Base-by-base conservation (phyloP, 164 flowering plant genomes). In the Macadamia tetraphylla region DNA sequence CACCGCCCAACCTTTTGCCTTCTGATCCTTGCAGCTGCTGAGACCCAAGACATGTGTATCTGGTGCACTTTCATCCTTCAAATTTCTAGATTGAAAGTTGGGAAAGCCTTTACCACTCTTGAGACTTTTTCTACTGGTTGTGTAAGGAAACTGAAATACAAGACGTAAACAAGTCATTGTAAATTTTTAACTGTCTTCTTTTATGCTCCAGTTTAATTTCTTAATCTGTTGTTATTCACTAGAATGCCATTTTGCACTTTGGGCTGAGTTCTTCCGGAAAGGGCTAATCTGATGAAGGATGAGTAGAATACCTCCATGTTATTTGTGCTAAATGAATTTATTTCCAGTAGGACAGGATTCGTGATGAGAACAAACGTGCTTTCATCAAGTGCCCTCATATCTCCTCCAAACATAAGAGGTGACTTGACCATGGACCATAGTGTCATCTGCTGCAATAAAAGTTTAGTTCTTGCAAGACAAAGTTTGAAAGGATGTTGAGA, bases 331-430 rank as follows among this genome's bases (percentile, higher is more conserved):
- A 79, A 86, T 40, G 82, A 62, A 73, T 94, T 86, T 68, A 94
- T 90, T 76, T 88, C 88, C 72, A 92, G 79, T 56, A 88, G 61
- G 48, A 81, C 80, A 56, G 97, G 92, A 74, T 91, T 80, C 15
- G 97, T 86, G 66, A 94, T 85, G 77, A 90, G 76, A 62, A 56
- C 72, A 60, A 78, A 78, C 2, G 96, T 90, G 48, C 70, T 15
- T 0, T 82, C 62, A 49, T 94, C 98, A 40, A 94, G 84, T 10
- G 80, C 75, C 72, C 91, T 81, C 76, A 94, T 66, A 79, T 94
- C 97, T 55, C 98, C 97, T 74, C 98, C 98, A 74, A 86, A 90
- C 88, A 94, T 90, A 66, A 94, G 82, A 49, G 98, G 97, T 49
- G 98, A 94, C 81, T 83, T 91, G 61, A 89, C 89, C 81, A 94